phyloP scores from a whole-genome alignment of 768 basidiomycete species.

The Xanthoconium stramineum region DNA sequence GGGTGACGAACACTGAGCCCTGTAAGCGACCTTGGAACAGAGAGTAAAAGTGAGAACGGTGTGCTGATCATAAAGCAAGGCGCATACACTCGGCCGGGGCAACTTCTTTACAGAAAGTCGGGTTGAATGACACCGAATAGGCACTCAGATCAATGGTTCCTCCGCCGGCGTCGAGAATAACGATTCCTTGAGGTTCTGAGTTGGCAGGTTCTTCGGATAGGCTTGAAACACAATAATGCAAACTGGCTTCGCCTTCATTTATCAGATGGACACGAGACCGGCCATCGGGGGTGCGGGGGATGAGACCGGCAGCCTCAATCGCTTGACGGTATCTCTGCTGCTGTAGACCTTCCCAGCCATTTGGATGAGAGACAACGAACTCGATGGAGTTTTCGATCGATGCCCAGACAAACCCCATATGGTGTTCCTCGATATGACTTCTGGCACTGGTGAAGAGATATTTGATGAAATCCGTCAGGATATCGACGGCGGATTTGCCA shows the following conservation, averaged over 20 bases:
- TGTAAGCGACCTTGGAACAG: conserved; percentile 37
- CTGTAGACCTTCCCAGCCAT: too few species aligned
- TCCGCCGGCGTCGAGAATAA: conserved; percentile 45
- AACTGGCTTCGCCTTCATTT: conserved; percentile 23
- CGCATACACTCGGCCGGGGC: conserved; percentile 28
- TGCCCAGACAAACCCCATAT: conserved; percentile 12
- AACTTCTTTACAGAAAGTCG: conserved; percentile 31
- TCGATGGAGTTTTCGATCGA: conserved; percentile 12
- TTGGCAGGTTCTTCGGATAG: conserved; percentile 16
- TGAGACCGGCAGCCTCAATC: too few species aligned
- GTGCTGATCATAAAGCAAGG: not conserved
- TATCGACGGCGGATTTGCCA: too few species aligned
- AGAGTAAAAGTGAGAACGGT: not conserved
- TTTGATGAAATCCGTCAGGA: too few species aligned
- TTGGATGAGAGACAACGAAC: conserved; percentile 26
- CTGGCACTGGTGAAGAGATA: too few species aligned
- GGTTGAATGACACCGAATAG: conserved; percentile 24
- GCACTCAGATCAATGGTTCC: conserved; percentile 37
- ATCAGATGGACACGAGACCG: conserved; percentile 20
- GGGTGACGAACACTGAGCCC: conserved; percentile 48
- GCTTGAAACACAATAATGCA: conserved; percentile 39
- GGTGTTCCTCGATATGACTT: conserved; percentile 4
- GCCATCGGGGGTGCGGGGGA: conserved; percentile 8
- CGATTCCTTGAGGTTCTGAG: conserved; percentile 30
- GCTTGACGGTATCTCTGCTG: too few species aligned